Base-by-base conservation (phyloP, 257 asterid genomes). In the Parsonsia alboflavescens region DNA sequence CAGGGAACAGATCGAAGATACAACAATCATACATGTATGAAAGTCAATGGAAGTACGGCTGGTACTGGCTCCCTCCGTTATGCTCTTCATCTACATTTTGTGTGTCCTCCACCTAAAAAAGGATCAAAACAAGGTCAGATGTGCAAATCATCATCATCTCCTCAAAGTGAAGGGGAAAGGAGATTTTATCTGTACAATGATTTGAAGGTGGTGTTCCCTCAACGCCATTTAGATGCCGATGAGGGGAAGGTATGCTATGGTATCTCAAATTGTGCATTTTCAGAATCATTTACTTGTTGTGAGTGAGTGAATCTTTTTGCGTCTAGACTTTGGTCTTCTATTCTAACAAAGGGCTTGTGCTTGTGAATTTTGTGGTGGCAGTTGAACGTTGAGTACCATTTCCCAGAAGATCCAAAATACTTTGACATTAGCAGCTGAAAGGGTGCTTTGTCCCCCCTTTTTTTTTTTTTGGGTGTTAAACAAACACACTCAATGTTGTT, bases 331-430 rank as follows among this genome's bases (percentile, higher is more conserved):
- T 42, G 46, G 46, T 42, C 46, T 42, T 42, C 46, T 5, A 42
- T 48, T 48, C n/a, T 53, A 62, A 63, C 68, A 2, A n/a, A 10
- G 8, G 30, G 28, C 50, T 68, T 30, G 5, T 44, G 28, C 50
- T 68, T 30, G 5, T 44, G 33, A 39, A 13, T 76, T 72, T 72
- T 79, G 39, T 61, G 19, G 26, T 74, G 84, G 89, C 96, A 90
- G 96, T 78, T 88, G 81, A 85, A 80, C 41, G 88, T 88, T 21
- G 93, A 88, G 62, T 85, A 88, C 80, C 89, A 90, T 78, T 90
- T 84, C 78, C 96, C 96, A 17, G 89, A 88, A 82, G 87, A 86
- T 80, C 93, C 96, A 24, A 90, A 86, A 71, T 90, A 88, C 88
- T 90, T 88, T 45, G 87, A 85, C 50, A 83, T 86, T 76, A 79